These are phyloP conservation scores for Theobroma cacao DNA, from an alignment of 345 rosid species.

Conservation along the genomic window DNA sequence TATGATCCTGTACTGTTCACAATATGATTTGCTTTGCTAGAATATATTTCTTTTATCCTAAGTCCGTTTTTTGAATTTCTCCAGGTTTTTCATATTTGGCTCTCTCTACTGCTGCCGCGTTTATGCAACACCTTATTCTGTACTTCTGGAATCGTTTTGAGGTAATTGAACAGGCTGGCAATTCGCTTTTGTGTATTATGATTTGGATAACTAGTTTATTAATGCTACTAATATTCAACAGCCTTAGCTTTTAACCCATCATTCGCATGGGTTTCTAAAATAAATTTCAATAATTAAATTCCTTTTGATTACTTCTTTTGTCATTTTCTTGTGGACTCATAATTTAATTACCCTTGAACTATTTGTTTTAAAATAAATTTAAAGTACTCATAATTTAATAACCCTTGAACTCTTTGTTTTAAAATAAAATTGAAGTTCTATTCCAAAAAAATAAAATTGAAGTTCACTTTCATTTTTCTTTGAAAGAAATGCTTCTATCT, in stretches of 20 bases:
- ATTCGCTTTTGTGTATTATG: neutral
- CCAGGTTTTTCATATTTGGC: slow-evolving; percentile 96
- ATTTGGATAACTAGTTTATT: neutral
- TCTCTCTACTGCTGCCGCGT: slow-evolving; percentile 82
- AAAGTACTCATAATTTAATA: neutral
- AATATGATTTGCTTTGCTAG: neutral
- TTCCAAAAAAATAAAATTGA: neutral
- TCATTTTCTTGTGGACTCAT: neutral
- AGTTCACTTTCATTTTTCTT: neutral
- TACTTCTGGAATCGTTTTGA: slow-evolving; percentile 99
- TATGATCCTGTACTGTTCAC: slow-evolving; percentile 26
- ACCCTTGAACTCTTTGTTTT: neutral
- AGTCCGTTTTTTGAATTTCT: neutral
- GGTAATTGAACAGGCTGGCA: slow-evolving; percentile 43
- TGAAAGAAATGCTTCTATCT: neutral
- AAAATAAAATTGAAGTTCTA: too few relatives aligned
- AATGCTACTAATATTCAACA: neutral
- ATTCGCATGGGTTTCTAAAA: neutral
- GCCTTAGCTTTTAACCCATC: neutral
- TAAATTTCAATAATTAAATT: neutral
- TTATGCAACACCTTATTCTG: slow-evolving; percentile 92
- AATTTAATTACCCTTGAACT: neutral
- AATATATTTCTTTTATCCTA: neutral
- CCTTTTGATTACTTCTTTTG: neutral
- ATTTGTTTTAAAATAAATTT: neutral